A percentile compares a stretch with the other conserved stretches of the same genome.
Conservation (phyloP, 2,329 filamentous ascomycete genomes). For the Pyrenophora graminea region DNA sequence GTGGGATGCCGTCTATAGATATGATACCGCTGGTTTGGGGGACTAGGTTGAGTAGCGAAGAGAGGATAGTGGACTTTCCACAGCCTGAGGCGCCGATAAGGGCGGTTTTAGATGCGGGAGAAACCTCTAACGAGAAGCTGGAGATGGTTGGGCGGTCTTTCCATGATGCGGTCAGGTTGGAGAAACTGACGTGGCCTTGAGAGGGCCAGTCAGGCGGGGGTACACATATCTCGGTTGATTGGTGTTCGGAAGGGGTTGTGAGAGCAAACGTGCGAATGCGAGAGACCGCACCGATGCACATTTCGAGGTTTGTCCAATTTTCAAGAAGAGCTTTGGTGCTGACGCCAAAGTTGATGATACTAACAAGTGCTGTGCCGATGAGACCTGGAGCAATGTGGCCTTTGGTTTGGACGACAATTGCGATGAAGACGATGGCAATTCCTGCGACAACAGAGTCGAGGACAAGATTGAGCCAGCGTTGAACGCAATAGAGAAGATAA, state of each 20-base stretch:
- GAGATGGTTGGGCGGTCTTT: background rate
- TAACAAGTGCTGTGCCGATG: slow-evolving; percentile 56
- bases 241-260: slow-evolving; percentile 52
- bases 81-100: background rate
- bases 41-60: background rate
- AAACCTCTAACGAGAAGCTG: background rate
- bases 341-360: slow-evolving; percentile 55
- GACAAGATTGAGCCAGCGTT: slow-evolving; percentile 47
- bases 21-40: background rate
- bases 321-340: slow-evolving; percentile 52
- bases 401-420: slow-evolving; percentile 36
- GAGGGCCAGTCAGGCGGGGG: slow-evolving; percentile 47
- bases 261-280: slow-evolving; percentile 56
- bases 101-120: background rate
- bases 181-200: slow-evolving; percentile 14
- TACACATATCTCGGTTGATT: slow-evolving; percentile 44
- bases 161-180: slow-evolving; percentile 3
- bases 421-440: slow-evolving; percentile 38
- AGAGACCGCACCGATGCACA: slow-evolving; percentile 59
- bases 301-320: slow-evolving; percentile 61
- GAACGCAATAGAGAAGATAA: slow-evolving; percentile 43
- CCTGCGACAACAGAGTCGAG: slow-evolving; percentile 42
- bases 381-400: slow-evolving; percentile 49
- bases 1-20: background rate
- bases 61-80: background rate